phyloP scores from a whole-genome alignment of 805 yeast genomes.

The Candida silvicultrix region DNA sequence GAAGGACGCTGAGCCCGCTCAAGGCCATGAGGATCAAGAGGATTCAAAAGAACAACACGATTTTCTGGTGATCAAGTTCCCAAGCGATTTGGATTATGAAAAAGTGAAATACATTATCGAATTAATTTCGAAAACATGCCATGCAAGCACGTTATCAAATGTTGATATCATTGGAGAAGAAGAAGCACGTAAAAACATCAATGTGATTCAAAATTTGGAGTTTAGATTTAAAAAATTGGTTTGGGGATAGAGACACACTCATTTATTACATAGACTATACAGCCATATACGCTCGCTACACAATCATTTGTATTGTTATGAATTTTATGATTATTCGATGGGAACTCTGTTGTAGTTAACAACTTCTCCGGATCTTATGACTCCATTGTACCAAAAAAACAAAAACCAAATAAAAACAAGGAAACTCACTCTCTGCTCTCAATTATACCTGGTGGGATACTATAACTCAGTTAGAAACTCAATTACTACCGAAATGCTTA shows the following conservation, averaged over 20 bases:
- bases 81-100: slow-evolving; percentile 17
- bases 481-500: slow-evolving; percentile 41
- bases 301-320: neutral
- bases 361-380: too few relatives aligned
- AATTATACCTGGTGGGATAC: neutral
- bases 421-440: neutral
- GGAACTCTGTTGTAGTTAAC: neutral
- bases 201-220: slow-evolving; percentile 29
- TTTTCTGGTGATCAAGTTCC: slow-evolving; percentile 18
- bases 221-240: slow-evolving; percentile 30
- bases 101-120: slow-evolving; percentile 19
- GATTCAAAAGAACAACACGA: neutral
- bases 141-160: slow-evolving; percentile 19
- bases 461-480: neutral
- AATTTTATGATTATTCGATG: neutral
- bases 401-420: too few relatives aligned
- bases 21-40: neutral
- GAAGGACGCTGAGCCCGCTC: neutral
- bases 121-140: slow-evolving; percentile 18
- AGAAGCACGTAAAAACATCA: slow-evolving; percentile 29
- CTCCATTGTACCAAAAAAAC: too few relatives aligned
- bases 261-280: too few relatives aligned
- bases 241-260: slow-evolving; percentile 25
- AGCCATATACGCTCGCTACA: too few relatives aligned
- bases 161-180: slow-evolving; percentile 27